Conservation (phyloP, 2,329 filamentous ascomycete species). For the Colletotrichum aenigma region DNA sequence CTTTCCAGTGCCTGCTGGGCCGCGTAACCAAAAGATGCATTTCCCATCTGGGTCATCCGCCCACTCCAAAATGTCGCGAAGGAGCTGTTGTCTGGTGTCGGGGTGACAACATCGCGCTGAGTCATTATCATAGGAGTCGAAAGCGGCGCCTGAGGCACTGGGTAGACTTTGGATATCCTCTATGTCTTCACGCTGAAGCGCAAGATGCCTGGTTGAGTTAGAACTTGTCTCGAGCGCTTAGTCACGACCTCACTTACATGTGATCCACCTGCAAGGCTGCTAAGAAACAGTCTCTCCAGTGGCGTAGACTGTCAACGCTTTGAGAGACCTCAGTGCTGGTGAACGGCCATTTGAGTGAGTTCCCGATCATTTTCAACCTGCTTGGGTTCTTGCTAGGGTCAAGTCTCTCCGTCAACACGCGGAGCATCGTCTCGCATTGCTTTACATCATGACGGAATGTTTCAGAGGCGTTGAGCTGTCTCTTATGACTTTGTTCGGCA, state of each 20-base stretch:
- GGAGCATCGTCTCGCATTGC: too few relatives aligned
- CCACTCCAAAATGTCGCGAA: rapidly evolving
- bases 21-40: not conserved
- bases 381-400: too few relatives aligned
- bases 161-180: not conserved
- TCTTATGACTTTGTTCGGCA: too few relatives aligned
- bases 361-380: too few relatives aligned
- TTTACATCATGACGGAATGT: rapidly evolving
- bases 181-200: not conserved
- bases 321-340: too few relatives aligned
- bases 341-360: too few relatives aligned
- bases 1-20: rapidly evolving
- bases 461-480: too few relatives aligned
- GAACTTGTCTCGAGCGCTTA: rapidly evolving
- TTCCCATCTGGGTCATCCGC: rapidly evolving
- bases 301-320: too few relatives aligned
- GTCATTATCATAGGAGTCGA: not conserved
- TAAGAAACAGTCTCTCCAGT: too few relatives aligned
- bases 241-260: not conserved
- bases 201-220: not conserved
- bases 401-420: too few relatives aligned
- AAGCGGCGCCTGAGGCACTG: not conserved
- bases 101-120: rapidly evolving
- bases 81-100: rapidly evolving
- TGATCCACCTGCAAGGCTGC: not conserved